A percentile compares a stretch with the other conserved stretches of the same genome.
phyloP scores from a whole-genome alignment of 176 grass and related monocot species.

The Aegilops sharonensis region DNA sequence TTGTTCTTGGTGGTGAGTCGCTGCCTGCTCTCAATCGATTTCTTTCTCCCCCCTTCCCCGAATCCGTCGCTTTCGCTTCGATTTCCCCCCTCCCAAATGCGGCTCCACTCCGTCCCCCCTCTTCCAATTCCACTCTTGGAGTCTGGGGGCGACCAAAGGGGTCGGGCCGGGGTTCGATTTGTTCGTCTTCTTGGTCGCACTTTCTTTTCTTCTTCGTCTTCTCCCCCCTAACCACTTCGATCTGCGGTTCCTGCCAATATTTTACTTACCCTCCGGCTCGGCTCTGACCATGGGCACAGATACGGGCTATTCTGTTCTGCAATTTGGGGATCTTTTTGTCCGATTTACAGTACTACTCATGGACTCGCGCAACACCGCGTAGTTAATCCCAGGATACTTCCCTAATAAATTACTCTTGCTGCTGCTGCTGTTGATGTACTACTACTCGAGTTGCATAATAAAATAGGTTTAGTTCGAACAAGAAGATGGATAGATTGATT shows the following conservation, averaged over 20 bases:
- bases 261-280: neutral
- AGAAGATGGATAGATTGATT: neutral
- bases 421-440: too few relatives aligned
- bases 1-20: neutral
- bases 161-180: neutral
- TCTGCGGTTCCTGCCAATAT: neutral
- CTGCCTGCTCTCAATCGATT: neutral
- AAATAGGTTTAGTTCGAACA: neutral
- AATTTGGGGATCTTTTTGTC: conserved; percentile 1
- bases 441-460: neutral
- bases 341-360: neutral
- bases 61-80: neutral
- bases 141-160: neutral
- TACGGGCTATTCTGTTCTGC: too few relatives aligned
- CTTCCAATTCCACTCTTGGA: neutral
- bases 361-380: neutral
- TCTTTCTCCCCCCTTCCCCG: too few relatives aligned
- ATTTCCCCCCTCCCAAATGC: neutral
- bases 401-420: neutral
- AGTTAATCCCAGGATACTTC: neutral
- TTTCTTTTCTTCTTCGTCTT: neutral
- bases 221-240: neutral
- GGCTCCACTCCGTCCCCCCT: neutral
- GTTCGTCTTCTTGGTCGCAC: neutral
- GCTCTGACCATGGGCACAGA: neutral